These are phyloP conservation scores for Ganoderma meredithae DNA, from an alignment of 1,284 basidiomycete genomes.

Conservation along the genomic window DNA sequence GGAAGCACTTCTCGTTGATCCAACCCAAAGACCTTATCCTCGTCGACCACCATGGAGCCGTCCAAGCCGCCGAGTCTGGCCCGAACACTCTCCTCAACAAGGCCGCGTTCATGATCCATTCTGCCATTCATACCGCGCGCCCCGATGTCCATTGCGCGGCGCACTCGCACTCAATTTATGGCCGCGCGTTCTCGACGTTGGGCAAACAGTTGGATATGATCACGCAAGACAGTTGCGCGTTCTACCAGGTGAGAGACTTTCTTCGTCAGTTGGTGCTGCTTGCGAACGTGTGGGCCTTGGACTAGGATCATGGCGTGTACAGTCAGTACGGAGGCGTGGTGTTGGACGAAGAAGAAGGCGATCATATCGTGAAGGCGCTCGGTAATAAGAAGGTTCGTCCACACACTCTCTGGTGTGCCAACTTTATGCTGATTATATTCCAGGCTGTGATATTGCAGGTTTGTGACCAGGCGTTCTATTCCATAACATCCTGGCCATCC, in stretches of 20 bases:
- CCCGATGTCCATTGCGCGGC: conserved; percentile 71
- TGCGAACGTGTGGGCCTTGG: background rate
- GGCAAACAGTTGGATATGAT: conserved; percentile 63
- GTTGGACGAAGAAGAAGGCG: conserved; percentile 62
- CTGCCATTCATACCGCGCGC: conserved; percentile 64
- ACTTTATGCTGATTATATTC: background rate
- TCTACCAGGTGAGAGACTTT: conserved; percentile 44
- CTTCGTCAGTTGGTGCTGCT: background rate
- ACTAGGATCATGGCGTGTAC: conserved; percentile 49
- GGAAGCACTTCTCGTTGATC: conserved; percentile 53
- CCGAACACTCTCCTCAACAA: conserved; percentile 50
- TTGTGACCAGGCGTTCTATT: no score
- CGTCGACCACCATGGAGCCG: conserved; percentile 57
- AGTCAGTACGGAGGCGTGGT: conserved; percentile 65
- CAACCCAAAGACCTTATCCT: conserved; percentile 55
- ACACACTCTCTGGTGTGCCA: conserved; percentile 32
- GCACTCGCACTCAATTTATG: conserved; percentile 68
- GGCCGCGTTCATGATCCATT: conserved; percentile 60
- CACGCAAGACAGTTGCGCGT: conserved; percentile 57
- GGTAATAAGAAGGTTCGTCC: conserved; percentile 53
- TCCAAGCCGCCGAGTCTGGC: conserved; percentile 50
- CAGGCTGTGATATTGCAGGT: conserved; percentile 28
- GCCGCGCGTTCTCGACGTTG: conserved; percentile 68
- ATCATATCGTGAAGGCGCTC: conserved; percentile 59
- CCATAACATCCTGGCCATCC: background rate